Percentiles rank a stretch among this genome's conserved stretches.
Conservation (phyloP, 2,329 filamentous ascomycete species). For the Dactylellina cionopaga region DNA sequence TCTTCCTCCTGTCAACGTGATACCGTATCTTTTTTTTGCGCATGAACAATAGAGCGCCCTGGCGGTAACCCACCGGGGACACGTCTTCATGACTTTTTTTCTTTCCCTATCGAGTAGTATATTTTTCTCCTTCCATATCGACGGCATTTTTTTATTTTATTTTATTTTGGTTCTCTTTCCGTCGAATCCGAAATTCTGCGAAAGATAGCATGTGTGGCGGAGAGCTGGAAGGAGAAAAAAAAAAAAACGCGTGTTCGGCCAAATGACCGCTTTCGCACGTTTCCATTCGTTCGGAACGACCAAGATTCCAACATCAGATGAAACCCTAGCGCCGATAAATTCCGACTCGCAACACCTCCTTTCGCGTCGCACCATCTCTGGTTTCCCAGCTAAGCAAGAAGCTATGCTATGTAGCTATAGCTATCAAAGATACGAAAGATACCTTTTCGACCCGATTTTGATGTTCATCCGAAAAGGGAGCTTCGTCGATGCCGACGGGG, state of each 20-base stretch:
- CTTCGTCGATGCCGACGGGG: too few relatives aligned
- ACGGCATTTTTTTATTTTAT: too few relatives aligned
- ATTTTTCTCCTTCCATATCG: not conserved
- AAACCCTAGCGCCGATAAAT: slow-evolving; percentile 8
- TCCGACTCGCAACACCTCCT: not conserved
- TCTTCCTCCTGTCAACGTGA: slow-evolving; percentile 14
- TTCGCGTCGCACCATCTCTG: not conserved
- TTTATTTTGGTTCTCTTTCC: not conserved
- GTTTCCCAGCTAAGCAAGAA: not conserved
- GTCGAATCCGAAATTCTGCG: not conserved
- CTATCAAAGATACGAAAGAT: too few relatives aligned
- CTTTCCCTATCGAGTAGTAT: not conserved
- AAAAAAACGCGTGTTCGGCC: not conserved
- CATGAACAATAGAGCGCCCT: slow-evolving; percentile 26
- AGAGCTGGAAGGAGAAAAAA: not conserved
- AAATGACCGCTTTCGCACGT: not conserved
- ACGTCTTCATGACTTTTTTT: not conserved
- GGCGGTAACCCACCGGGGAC: too few relatives aligned
- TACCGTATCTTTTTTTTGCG: not conserved
- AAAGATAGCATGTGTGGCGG: too few relatives aligned
- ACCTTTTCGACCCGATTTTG: too few relatives aligned
- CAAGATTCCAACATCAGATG: not conserved
- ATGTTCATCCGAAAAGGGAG: too few relatives aligned
- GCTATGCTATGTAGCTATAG: too few relatives aligned
- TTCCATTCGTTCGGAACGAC: too few relatives aligned